Percentiles rank a stretch among this genome's conserved stretches.
These are phyloP conservation scores for Dendrocalamus latiflorus DNA, from an alignment of 202 grass and related monocot species.

Conservation along the genomic window DNA sequence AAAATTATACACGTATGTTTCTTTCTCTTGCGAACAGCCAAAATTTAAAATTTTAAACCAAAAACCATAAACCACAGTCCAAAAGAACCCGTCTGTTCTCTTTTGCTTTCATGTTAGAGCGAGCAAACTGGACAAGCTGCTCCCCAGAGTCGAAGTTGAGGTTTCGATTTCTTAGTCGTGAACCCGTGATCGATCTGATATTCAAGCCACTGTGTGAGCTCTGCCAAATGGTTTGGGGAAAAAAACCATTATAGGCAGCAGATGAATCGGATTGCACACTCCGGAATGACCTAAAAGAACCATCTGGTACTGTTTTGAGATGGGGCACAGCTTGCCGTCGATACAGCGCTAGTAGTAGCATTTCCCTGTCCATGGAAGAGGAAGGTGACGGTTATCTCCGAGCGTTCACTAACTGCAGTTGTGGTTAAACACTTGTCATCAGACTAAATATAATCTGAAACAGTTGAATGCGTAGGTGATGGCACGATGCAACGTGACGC, in stretches of 20 bases:
- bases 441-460: conserved; percentile 13
- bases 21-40: too few relatives aligned
- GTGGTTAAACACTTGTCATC: background rate
- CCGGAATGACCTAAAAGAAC: background rate
- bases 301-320: background rate
- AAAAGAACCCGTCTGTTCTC: background rate
- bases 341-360: background rate
- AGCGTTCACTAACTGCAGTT: background rate
- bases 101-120: background rate
- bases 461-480: conserved; percentile 20
- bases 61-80: too few relatives aligned
- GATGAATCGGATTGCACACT: background rate
- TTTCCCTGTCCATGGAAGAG: background rate
- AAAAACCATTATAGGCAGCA: background rate
- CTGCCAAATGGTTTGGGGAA: too few relatives aligned
- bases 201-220: background rate
- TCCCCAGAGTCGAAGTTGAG: background rate
- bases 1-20: too few relatives aligned
- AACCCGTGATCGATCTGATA: background rate
- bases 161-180: background rate
- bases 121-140: background rate
- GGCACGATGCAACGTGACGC: conserved; percentile 8
- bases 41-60: too few relatives aligned
- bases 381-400: background rate
- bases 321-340: background rate